Conservation (phyloP, 2,329 filamentous ascomycete species). For the Nigrospora oryzae region DNA sequence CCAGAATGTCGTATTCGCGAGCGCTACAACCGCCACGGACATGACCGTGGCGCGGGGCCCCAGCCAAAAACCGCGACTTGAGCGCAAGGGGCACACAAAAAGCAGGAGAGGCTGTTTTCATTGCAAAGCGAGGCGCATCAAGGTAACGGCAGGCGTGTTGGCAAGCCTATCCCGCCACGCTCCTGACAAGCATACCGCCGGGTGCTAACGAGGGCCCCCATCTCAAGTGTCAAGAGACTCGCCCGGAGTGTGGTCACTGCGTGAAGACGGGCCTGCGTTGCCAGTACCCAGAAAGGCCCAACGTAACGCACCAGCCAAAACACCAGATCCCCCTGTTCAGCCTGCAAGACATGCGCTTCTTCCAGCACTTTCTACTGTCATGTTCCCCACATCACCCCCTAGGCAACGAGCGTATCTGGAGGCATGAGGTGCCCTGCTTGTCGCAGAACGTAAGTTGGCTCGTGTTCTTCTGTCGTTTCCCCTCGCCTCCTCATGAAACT, state of each 20-base stretch:
- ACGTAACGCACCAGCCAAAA: slow-evolving; percentile 47
- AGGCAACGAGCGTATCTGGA: slow-evolving; percentile 59
- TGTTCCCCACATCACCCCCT: slow-evolving; percentile 58
- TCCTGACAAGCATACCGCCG: no score
- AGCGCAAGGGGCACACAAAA: slow-evolving; percentile 57
- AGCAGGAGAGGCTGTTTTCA: slow-evolving; percentile 58
- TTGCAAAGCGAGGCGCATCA: slow-evolving; percentile 59
- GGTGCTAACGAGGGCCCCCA: no score
- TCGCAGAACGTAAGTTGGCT: slow-evolving; percentile 49
- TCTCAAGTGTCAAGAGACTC: slow-evolving; percentile 54
- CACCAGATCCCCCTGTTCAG: slow-evolving; percentile 51
- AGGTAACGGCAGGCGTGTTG: slow-evolving; percentile 27
- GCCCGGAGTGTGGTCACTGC: slow-evolving; percentile 55
- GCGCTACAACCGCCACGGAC: no score
- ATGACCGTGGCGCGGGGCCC: no score
- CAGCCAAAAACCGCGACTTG: slow-evolving; percentile 9
- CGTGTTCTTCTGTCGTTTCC: background rate
- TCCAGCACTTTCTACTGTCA: slow-evolving; percentile 55
- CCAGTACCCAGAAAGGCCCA: slow-evolving; percentile 47
- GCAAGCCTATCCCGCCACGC: background rate
- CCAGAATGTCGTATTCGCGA: no score
- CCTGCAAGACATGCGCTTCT: slow-evolving; percentile 58
- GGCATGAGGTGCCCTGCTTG: slow-evolving; percentile 56
- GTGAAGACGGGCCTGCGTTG: slow-evolving; percentile 53
- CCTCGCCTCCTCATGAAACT: no score